Percentiles rank a stretch among this genome's conserved stretches.
Conservation (phyloP, 768 basidiomycete species). For the Leucocoprinus leucothites region DNA sequence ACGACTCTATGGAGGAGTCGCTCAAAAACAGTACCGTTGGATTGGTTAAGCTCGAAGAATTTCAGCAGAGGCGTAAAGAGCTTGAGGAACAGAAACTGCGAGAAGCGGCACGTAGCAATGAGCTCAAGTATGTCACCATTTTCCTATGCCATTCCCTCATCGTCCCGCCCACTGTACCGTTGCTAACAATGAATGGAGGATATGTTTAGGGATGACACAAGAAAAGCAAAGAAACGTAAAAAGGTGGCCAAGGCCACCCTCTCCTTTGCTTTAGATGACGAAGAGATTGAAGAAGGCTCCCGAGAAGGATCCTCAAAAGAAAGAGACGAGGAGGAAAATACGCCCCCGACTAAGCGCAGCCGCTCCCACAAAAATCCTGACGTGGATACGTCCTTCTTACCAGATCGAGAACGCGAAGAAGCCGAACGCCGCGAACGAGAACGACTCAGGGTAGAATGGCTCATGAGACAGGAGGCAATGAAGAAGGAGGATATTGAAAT, state of each 20-base stretch:
- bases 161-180: slow-evolving; percentile 28
- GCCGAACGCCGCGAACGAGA: slow-evolving; percentile 87
- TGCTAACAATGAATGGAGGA: slow-evolving; percentile 79
- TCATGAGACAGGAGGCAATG: slow-evolving; percentile 65
- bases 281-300: slow-evolving; percentile 41
- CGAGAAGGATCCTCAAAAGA: slow-evolving; percentile 31
- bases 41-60: slow-evolving; percentile 88
- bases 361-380: slow-evolving; percentile 93
- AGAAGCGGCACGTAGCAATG: slow-evolving; percentile 81
- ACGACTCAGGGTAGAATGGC: slow-evolving; percentile 86
- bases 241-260: slow-evolving; percentile 84
- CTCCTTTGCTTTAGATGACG: slow-evolving; percentile 90
- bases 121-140: slow-evolving; percentile 73
- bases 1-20: slow-evolving; percentile 92
- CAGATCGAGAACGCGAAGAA: slow-evolving; percentile 96
- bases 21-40: slow-evolving; percentile 91
- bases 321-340: slow-evolving; percentile 39
- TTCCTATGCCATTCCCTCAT: slow-evolving; percentile 14
- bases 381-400: slow-evolving; percentile 97
- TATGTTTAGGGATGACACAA: slow-evolving; percentile 84
- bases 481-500: slow-evolving; percentile 80
- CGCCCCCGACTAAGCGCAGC: slow-evolving; percentile 59
- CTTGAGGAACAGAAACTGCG: slow-evolving; percentile 89
- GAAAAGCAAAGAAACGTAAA: slow-evolving; percentile 89
- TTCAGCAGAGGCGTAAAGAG: slow-evolving; percentile 84